Evolutionary conservation across 2,329 filamentous ascomycete species (phyloP), one percentile per base, ranked within the genome.

Genomic region (Penicillium verrucosum): DNA sequence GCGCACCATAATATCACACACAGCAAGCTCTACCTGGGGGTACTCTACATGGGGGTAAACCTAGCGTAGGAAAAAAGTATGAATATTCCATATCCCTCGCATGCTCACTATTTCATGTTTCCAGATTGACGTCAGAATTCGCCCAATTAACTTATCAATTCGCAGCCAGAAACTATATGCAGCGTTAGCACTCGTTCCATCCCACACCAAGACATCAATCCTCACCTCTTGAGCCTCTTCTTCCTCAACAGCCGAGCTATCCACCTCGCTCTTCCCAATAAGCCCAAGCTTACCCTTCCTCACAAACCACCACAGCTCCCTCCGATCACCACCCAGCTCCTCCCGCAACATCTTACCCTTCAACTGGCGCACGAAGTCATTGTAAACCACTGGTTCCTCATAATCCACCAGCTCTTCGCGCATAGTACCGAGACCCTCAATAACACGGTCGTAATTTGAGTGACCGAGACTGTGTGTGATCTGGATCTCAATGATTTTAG

Each of bases 301-400:
- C 25, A 96, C 76, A 63, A 83, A 79, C 77, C 85, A 89, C 92
- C 92, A 97, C 76, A 97, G 86, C 68, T 95, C 90, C 60, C 82
- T 82, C 52, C 91, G 80, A 65, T 95, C 88, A 0, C 90, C 92
- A 37, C 87, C 86, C 3, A 97, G 75, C 63, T 88, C 82, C 0
- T 86, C 89, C 0, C 80, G 82, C 8, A 92, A 72, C 1, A 97
- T 70, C 54, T 86, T 85, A 62, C 79, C 80, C 78, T 97, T 97
- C 65, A 97, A 74, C 34, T 82, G 81, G 40, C 73, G 78, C 41
- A 95, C 67, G 62, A 92, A 89, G 0, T 81, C 78, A 69, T 97
- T 97, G 74, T 89, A 99, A 29, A 90, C 66, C 0, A 72, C 81
- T 0, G 90, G 88, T 70, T 90, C 85, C 69, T 97, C 92, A 30